Evolutionary conservation across 208 protist species (phyloP).

Genomic region (Blastocrithidia nonstop): DNA sequence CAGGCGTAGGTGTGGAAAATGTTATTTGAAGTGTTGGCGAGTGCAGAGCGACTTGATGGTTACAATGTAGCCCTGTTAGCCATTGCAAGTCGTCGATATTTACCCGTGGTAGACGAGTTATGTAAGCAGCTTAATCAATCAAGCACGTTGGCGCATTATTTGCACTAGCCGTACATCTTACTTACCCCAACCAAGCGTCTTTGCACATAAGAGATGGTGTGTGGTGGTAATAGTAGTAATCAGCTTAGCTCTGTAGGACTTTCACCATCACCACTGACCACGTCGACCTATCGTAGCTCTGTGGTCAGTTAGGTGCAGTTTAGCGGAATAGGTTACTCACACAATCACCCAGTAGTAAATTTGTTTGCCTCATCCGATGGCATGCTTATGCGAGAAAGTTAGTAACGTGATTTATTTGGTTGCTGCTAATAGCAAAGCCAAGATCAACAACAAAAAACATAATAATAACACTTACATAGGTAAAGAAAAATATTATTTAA

Average conservation of each 20-base stretch:
- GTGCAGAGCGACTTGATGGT: conserved; percentile 12
- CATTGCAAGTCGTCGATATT: conserved; percentile 20
- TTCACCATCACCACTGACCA: conserved; percentile 19
- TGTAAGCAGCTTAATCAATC: conserved; percentile 7
- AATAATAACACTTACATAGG: too few relatives aligned
- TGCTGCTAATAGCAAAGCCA: too few relatives aligned
- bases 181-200: conserved; percentile 9
- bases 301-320: neutral
- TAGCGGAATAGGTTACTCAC: neutral
- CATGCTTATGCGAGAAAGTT: too few relatives aligned
- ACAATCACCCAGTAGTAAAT: neutral
- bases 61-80: conserved; percentile 29
- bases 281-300: conserved; percentile 11
- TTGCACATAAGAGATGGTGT: neutral
- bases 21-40: conserved; percentile 13
- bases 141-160: conserved; percentile 30
- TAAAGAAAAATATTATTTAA: too few relatives aligned
- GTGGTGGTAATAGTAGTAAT: conserved; percentile 8
- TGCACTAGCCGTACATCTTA: conserved; percentile 8
- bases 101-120: conserved; percentile 13
- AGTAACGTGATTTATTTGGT: too few relatives aligned
- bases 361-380: neutral
- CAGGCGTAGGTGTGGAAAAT: conserved; percentile 20
- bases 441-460: too few relatives aligned
- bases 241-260: conserved; percentile 25